phyloP scores from a whole-genome alignment of 1,139 yeast species.

The Sugiyamaella neomexicana region DNA sequence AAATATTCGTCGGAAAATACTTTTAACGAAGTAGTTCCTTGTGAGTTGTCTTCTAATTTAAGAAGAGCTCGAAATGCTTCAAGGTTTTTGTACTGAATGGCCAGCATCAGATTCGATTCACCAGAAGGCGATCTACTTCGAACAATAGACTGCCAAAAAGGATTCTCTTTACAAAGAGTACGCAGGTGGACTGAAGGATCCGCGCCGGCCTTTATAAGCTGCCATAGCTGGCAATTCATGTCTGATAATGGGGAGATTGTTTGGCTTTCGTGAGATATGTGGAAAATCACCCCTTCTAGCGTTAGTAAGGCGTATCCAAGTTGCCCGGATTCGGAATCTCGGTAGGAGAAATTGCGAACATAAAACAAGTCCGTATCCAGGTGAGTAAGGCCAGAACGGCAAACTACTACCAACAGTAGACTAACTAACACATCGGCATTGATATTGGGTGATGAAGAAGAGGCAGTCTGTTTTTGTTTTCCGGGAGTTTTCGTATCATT shows the following conservation, averaged over 20 bases:
- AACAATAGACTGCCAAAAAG: conserved; percentile 46
- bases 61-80: conserved; percentile 50
- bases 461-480: conserved; percentile 20
- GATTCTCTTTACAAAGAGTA: conserved; percentile 8
- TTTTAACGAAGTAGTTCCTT: neutral
- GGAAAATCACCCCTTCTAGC: conserved; percentile 76
- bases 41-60: neutral
- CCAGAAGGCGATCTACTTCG: conserved; percentile 61
- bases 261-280: conserved; percentile 49
- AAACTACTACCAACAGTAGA: conserved; percentile 66
- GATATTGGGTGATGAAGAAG: conserved; percentile 32
- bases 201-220: conserved; percentile 40
- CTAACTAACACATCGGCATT: conserved; percentile 86
- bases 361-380: conserved; percentile 66
- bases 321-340: conserved; percentile 50
- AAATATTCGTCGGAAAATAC: conserved; percentile 67
- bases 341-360: conserved; percentile 60
- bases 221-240: conserved; percentile 57
- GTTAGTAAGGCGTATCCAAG: conserved; percentile 71
- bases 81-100: conserved; percentile 29
- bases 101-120: conserved; percentile 54
- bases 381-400: conserved; percentile 59
- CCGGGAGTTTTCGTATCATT: neutral
- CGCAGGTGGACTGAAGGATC: neutral
- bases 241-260: conserved; percentile 49